A percentile compares a stretch with the other conserved stretches of the same genome.
Evolutionary conservation across 1,284 basidiomycete genomes (phyloP).

Genomic region (Farysia itapuensis): DNA sequence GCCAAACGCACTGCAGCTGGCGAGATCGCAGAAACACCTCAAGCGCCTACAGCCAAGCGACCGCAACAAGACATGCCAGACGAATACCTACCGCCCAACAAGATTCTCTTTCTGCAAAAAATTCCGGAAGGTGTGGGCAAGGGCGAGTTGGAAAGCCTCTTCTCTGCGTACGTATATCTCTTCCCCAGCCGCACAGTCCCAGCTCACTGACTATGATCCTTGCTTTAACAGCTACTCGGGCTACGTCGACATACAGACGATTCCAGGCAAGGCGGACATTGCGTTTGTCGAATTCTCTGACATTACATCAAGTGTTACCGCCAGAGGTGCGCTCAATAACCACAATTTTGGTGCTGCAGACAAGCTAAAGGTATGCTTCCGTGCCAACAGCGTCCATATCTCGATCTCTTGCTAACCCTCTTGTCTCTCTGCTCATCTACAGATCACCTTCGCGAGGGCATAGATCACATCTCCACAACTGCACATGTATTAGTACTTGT

Average conservation of each 20-base stretch:
- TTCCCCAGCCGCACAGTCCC: not conserved
- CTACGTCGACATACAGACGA: constrained; percentile 51
- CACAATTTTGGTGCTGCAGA: constrained; percentile 49
- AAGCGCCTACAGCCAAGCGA: constrained; percentile 11
- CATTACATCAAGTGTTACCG: constrained; percentile 42
- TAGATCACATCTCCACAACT: not conserved
- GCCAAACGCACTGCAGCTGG: constrained; percentile 36
- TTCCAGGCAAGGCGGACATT: constrained; percentile 55
- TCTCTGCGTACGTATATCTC: constrained; percentile 34
- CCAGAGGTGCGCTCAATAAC: constrained; percentile 54
- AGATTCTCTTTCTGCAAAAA: constrained; percentile 90
- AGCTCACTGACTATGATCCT: not conserved
- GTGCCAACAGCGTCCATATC: not conserved
- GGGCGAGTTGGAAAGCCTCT: constrained; percentile 47
- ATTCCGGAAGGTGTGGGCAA: constrained; percentile 43
- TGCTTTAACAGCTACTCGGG: constrained; percentile 31
- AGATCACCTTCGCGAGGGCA: constrained; percentile 43
- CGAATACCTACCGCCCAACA: constrained; percentile 98
- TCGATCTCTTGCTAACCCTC: constrained; percentile 1
- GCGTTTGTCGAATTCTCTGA: constrained; percentile 57
- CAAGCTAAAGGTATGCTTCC: constrained; percentile 41
- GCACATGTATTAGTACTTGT: too few relatives aligned
- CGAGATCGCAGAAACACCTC: constrained; percentile 23
- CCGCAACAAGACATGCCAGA: constrained; percentile 73
- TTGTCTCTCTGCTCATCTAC: not conserved